Conservation (phyloP, 371 early-diverging fungal genomes). For the Ordospora colligata region DNA sequence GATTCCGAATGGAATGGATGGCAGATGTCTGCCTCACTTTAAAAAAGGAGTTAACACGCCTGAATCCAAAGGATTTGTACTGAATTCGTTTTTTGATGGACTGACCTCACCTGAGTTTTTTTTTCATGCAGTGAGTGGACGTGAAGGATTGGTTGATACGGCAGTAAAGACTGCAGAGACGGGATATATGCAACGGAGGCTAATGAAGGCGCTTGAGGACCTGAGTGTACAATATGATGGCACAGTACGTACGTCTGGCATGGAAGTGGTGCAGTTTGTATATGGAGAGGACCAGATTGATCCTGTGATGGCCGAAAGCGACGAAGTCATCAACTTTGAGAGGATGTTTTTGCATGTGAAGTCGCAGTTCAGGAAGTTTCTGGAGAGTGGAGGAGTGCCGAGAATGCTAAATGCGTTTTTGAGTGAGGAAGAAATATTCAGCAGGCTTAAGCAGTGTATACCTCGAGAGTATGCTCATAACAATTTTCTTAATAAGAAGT, state of each 20-base stretch:
- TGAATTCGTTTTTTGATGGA: conserved; percentile 88
- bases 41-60: conserved; percentile 74
- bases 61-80: conserved; percentile 89
- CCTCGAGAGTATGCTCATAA: not conserved
- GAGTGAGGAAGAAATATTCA: not conserved
- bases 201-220: conserved; percentile 72
- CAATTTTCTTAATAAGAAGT: not conserved
- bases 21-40: conserved; percentile 91
- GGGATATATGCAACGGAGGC: conserved; percentile 93
- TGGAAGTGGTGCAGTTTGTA: conserved; percentile 30
- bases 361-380: not conserved
- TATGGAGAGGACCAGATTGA: conserved; percentile 47
- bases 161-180: conserved; percentile 98
- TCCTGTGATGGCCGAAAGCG: conserved; percentile 18
- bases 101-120: conserved; percentile 87
- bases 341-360: not conserved
- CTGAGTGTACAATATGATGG: conserved; percentile 55
- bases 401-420: not conserved
- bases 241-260: conserved; percentile 50
- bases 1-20: conserved; percentile 87
- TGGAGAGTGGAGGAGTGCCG: not conserved
- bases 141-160: conserved; percentile 98
- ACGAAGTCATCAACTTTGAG: conserved; percentile 12
- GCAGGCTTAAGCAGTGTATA: not conserved
- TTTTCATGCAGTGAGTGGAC: conserved; percentile 96